Evolutionary conservation across 805 yeast species (phyloP).

Genomic region (Metschnikowia sp.): DNA sequence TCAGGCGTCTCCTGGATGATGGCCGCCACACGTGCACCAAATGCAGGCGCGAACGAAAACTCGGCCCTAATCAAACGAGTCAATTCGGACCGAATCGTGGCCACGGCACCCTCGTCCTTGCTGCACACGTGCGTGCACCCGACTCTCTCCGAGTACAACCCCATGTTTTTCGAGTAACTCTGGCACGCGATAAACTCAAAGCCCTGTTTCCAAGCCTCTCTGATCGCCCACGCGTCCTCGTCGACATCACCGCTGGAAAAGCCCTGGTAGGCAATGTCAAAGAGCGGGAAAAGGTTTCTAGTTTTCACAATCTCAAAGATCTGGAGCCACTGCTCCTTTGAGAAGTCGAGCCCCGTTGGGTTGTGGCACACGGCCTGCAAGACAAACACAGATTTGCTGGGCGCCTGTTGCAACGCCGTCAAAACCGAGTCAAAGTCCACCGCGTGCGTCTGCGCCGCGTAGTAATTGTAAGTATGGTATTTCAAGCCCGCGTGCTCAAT

Average conservation of each 20-base stretch:
- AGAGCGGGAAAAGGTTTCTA: conserved; percentile 27
- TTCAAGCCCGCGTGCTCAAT: conserved; percentile 30
- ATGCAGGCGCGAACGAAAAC: conserved; percentile 46
- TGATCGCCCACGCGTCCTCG: conserved; percentile 38
- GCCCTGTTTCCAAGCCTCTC: conserved; percentile 28
- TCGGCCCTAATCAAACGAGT: conserved; percentile 35
- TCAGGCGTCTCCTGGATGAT: conserved; percentile 27
- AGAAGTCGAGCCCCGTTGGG: conserved; percentile 42
- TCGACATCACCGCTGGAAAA: conserved; percentile 30
- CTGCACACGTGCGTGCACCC: conserved; percentile 34
- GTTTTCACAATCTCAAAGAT: conserved; percentile 25
- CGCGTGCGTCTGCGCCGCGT: conserved; percentile 24
- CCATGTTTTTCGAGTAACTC: conserved; percentile 42
- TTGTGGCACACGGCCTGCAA: conserved; percentile 45
- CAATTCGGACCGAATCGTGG: conserved; percentile 25
- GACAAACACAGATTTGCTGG: conserved; percentile 31
- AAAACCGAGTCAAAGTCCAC: conserved; percentile 29
- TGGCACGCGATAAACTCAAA: conserved; percentile 29
- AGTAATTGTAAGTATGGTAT: conserved; percentile 28
- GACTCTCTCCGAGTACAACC: conserved; percentile 38
- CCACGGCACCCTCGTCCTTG: conserved; percentile 6
- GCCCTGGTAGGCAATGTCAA: conserved; percentile 44
- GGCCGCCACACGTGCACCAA: conserved; percentile 42
- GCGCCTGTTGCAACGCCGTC: conserved; percentile 28
- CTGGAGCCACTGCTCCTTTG: conserved; percentile 35